Evolutionary conservation across 2,329 filamentous ascomycete species (phyloP), one percentile per base, ranked within the genome.

Genomic region (Colletotrichum sp.): DNA sequence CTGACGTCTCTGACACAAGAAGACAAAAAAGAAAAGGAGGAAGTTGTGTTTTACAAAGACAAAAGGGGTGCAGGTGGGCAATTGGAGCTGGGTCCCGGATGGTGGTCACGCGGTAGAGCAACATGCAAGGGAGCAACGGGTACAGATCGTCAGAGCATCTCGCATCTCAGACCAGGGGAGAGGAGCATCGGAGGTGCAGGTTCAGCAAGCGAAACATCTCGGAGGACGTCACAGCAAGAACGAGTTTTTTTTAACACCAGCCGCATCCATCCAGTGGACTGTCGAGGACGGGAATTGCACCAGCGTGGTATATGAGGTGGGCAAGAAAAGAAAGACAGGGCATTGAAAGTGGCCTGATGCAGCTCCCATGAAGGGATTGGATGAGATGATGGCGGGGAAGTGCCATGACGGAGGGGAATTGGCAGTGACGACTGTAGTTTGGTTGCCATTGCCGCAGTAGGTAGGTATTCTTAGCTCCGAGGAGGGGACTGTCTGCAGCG

Each of bases 301-400:
- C 43, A 48, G 43, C n/a, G 4, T 18, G 13, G 34, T 43, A 15
- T 12, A 32, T 48, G 32, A 28, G 32, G 55, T 65, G 58, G 58
- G 74, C 57, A 38, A 72, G 65, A 74, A 64, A 64, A 63, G 55
- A 68, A 73, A 55, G 43, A 58, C 57, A 69, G 70, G 65, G 64
- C 57, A 58, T 30, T 34, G 64, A 69, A 74, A 76, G 34, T 76
- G 74, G 74, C 65, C 74, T 76, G 74, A 76, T 76, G 70, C 74
- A 76, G 57, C 70, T 74, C 70, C 70, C 32, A 69, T 69, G 68
- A 58, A 69, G 21, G 65, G 64, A 69, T 38, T 48, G 65, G 43
- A 76, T 76, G 71, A 67, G 70, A 73, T 60, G 74, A 76, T 60
- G 65, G 74, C 74, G 74, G 74, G 74, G 74, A 26, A 75, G 30